phyloP scores from a whole-genome alignment of 371 early-diverging fungal species.

The Polyrhizophydium stewartii region DNA sequence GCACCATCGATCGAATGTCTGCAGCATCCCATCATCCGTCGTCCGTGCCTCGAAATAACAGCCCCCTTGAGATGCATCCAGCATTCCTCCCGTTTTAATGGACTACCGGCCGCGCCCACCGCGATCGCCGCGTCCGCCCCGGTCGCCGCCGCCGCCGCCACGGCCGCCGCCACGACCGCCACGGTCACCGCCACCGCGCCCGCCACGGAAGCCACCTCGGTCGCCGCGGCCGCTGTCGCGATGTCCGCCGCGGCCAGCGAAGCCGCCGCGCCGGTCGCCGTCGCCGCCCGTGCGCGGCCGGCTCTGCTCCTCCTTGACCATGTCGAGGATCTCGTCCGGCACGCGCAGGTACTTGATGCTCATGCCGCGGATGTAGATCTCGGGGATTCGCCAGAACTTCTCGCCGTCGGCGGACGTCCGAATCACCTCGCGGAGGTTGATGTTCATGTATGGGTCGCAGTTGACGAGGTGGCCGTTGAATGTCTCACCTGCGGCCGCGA shows the following conservation, averaged over 20 bases:
- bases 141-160: constrained; percentile 32
- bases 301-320: constrained; percentile 56
- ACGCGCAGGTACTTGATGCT: constrained; percentile 93
- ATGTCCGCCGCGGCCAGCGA: constrained; percentile 1
- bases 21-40: too few species aligned
- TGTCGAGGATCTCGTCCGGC: constrained; percentile 83
- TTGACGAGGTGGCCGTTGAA: constrained; percentile 96
- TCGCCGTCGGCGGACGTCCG: constrained; percentile 92
- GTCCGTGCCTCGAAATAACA: too few species aligned
- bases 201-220: constrained; percentile 33
- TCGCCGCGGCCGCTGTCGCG: constrained; percentile 28
- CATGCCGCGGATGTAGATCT: constrained; percentile 89
- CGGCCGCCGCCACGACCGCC: constrained; percentile 40
- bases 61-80: too few species aligned
- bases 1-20: too few species aligned
- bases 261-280: constrained; percentile 2
- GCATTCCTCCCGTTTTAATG: too few species aligned
- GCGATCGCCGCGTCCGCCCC: too few species aligned
- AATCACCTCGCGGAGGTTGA: constrained; percentile 92
- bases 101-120: too few species aligned
- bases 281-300: neutral
- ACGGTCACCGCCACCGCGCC: constrained; percentile 18
- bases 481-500: constrained; percentile 81
- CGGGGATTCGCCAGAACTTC: constrained; percentile 86
- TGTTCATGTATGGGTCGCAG: constrained; percentile 98